Evolutionary conservation across 2,329 filamentous ascomycete genomes (phyloP).

Genomic region (Cryphonectria radicalis): DNA sequence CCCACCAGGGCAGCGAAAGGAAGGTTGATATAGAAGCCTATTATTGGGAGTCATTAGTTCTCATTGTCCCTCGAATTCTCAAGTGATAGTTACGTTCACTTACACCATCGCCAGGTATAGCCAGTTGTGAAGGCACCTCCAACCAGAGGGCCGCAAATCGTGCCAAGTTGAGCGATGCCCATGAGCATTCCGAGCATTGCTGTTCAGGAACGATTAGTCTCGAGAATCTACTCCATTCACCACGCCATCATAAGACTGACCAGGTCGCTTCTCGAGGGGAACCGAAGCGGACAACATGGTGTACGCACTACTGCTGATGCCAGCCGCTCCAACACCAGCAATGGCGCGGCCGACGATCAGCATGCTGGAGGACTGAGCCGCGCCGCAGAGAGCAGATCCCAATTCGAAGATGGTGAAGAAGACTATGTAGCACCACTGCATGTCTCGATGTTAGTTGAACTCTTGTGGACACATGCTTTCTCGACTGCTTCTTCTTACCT

Average conservation of each 20-base stretch:
- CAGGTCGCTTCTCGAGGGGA: not conserved
- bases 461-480: too few relatives aligned
- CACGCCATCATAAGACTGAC: not conserved
- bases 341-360: conserved; percentile 20
- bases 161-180: conserved; percentile 46
- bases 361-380: conserved; percentile 19
- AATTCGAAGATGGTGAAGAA: conserved; percentile 25
- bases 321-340: conserved; percentile 18
- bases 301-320: not conserved
- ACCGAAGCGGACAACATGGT: conserved; percentile 7
- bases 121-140: conserved; percentile 48
- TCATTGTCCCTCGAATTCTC: not conserved
- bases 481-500: conserved; percentile 1
- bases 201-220: not conserved
- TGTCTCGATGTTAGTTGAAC: not conserved
- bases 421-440: not conserved
- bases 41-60: conserved; percentile 16
- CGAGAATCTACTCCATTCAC: not conserved
- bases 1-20: conserved; percentile 46
- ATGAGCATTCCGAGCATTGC: conserved; percentile 8
- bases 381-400: conserved; percentile 19
- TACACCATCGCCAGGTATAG: conserved; percentile 51
- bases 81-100: conserved; percentile 22
- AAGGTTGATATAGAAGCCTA: conserved; percentile 53
- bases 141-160: conserved; percentile 52